Evolutionary conservation across 2,329 filamentous ascomycete genomes (phyloP).

Genomic region (Trichoderma koningiopsis): DNA sequence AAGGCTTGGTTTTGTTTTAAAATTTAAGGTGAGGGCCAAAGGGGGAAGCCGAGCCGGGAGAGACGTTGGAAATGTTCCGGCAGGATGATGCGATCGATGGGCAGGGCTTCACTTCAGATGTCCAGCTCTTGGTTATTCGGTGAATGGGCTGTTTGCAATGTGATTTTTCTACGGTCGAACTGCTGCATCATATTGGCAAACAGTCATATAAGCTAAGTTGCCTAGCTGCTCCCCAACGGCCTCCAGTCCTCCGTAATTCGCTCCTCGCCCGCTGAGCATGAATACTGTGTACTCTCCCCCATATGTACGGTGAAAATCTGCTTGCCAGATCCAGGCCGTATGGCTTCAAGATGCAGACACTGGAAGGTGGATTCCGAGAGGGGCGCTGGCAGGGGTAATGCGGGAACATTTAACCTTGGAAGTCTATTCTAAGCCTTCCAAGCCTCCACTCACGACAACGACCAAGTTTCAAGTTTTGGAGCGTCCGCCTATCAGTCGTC

Average conservation of each 20-base stretch:
- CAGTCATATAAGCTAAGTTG: not conserved
- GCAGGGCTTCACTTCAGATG: not conserved
- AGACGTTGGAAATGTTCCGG: conserved; percentile 8
- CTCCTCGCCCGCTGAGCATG: not conserved
- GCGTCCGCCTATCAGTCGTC: not conserved
- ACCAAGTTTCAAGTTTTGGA: conserved; percentile 12
- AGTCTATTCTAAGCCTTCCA: conserved; percentile 3
- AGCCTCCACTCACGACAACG: conserved; percentile 15
- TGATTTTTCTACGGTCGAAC: not conserved
- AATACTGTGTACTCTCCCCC: not conserved
- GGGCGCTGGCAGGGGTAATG: conserved; percentile 6
- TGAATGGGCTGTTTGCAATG: not conserved
- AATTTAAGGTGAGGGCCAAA: conserved; percentile 16
- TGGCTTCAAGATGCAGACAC: conserved; percentile 17
- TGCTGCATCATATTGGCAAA: not conserved
- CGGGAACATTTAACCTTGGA: conserved; percentile 21
- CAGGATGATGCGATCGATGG: not conserved
- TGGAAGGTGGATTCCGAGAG: conserved; percentile 14
- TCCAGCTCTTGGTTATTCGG: not conserved
- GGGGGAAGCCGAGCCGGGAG: conserved; percentile 3
- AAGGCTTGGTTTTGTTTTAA: not conserved
- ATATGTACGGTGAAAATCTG: not conserved
- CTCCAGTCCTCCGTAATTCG: not conserved
- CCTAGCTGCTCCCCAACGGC: not conserved
- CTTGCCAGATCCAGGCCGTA: conserved; percentile 6